phyloP scores from a whole-genome alignment of 352 stramenopile genomes.

The Plasmopara halstedii region DNA sequence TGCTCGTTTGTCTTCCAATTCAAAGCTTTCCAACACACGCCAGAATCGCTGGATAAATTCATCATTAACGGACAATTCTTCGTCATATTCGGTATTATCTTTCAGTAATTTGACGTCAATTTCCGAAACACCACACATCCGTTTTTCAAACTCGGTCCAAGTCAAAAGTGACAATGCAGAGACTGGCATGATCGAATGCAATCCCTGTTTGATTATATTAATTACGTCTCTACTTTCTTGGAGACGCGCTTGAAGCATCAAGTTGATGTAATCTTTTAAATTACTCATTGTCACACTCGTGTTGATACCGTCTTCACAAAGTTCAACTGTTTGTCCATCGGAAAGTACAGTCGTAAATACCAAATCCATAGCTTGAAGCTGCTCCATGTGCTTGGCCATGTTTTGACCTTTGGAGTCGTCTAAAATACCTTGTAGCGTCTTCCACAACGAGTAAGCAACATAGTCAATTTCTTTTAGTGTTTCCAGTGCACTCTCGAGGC shows the following conservation, averaged over 20 bases:
- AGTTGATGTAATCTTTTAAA: slow-evolving; percentile 37
- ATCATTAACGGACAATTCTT: slow-evolving; percentile 52
- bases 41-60: slow-evolving; percentile 76
- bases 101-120: slow-evolving; percentile 67
- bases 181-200: slow-evolving; percentile 70
- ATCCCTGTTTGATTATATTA: slow-evolving; percentile 65
- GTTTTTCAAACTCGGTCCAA: slow-evolving; percentile 61
- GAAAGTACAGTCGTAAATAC: slow-evolving; percentile 70
- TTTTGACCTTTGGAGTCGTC: slow-evolving; percentile 13
- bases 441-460: slow-evolving; percentile 45
- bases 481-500: slow-evolving; percentile 25
- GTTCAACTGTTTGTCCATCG: slow-evolving; percentile 41
- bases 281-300: slow-evolving; percentile 40
- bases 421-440: slow-evolving; percentile 28
- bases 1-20: slow-evolving; percentile 55
- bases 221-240: slow-evolving; percentile 42
- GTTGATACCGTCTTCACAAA: slow-evolving; percentile 30
- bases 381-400: slow-evolving; percentile 11
- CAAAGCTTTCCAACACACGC: slow-evolving; percentile 54
- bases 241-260: slow-evolving; percentile 30
- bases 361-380: slow-evolving; percentile 59
- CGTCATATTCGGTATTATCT: slow-evolving; percentile 78
- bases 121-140: slow-evolving; percentile 60
- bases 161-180: slow-evolving; percentile 50
- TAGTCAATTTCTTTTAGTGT: slow-evolving; percentile 64